Base-by-base conservation (phyloP, 352 stramenopile species). In the Globisporangium nodosum region DNA sequence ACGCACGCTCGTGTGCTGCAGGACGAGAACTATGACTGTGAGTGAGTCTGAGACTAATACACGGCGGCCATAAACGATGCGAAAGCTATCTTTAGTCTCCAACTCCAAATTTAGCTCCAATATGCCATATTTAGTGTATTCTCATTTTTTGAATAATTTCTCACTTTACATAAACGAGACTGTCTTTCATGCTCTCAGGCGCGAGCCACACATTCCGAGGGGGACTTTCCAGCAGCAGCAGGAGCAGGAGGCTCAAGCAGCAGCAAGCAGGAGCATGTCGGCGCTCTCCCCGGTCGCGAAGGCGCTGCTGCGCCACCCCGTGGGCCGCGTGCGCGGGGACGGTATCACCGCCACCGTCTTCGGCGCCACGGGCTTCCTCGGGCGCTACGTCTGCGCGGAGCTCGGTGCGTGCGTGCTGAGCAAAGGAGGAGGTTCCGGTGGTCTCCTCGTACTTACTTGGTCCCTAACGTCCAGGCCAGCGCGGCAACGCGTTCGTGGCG, bases 271-370 rank as follows among this genome's bases (percentile, higher is more conserved):
- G 18, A 68, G 21, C 56, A 92, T 92, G 83, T 95, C 85, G 74
- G 75, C 76, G 63, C 73, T 95, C 61, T 90, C 83, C 67, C 80
- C 85, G 49, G 80, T 92, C 54, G 72, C 80, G 56, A 83, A 79
- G 62, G 83, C 85, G 60, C 56, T 83, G 59, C 70, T 94, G 68
- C 85, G 84, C 67, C 77, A 90, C 73, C 82, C 86, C 42, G 68
- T 76, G 47, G 88, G 88, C 39, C 83, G 90, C 59, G 71, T 78
- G 46, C 72, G 78, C 60, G 80, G 72, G 58, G 69, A 92, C 58
- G 91, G 87, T 40, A 76, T 98, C 62, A 97, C 89, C n/a, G 90
- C 96, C 49, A 87, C 92, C 5, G 83, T 99, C 52, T 99, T 99
- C 69, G 97, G 97, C 56, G 87, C 78, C 54, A 96, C 87, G 52